phyloP scores from a whole-genome alignment of 495 filamentous ascomycete genomes.

The Jackrogersella multiformis region DNA sequence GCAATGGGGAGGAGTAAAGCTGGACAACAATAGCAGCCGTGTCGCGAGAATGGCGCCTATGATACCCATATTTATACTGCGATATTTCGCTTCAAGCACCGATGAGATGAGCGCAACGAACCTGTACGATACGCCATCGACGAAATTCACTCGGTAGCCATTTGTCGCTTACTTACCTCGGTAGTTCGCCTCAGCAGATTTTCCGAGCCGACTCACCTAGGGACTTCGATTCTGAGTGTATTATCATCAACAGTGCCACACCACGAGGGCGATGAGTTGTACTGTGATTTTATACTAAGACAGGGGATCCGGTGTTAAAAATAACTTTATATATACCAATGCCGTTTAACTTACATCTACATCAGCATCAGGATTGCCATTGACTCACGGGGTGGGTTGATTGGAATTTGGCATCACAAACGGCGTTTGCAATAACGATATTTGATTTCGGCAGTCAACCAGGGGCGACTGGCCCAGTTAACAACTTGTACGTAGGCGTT shows the following conservation, averaged over 20 bases:
- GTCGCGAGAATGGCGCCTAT: conserved; percentile 29
- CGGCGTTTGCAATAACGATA: conserved; percentile 41
- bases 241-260: conserved; percentile 32
- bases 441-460: conserved; percentile 42
- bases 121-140: conserved; percentile 15
- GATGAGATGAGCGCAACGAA: conserved; percentile 13
- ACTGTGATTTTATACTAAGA: conserved; percentile 42
- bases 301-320: conserved; percentile 41
- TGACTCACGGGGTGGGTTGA: conserved; percentile 40
- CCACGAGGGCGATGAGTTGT: conserved; percentile 25
- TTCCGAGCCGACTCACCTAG: conserved; percentile 2
- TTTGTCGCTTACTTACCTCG: conserved; percentile 20
- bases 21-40: conserved; percentile 14
- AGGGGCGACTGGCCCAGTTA: conserved; percentile 28
- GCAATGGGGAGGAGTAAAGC: conserved; percentile 6
- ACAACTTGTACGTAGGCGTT: conserved; percentile 43
- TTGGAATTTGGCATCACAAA: conserved; percentile 44
- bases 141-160: conserved; percentile 26
- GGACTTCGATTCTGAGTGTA: conserved; percentile 37
- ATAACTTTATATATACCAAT: conserved; percentile 40
- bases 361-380: conserved; percentile 42
- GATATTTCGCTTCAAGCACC: conserved; percentile 26
- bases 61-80: conserved; percentile 35
- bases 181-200: conserved; percentile 22
- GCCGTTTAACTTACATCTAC: conserved; percentile 43